phyloP scores from a whole-genome alignment of 2,329 filamentous ascomycete genomes.

The Nemania abortiva region DNA sequence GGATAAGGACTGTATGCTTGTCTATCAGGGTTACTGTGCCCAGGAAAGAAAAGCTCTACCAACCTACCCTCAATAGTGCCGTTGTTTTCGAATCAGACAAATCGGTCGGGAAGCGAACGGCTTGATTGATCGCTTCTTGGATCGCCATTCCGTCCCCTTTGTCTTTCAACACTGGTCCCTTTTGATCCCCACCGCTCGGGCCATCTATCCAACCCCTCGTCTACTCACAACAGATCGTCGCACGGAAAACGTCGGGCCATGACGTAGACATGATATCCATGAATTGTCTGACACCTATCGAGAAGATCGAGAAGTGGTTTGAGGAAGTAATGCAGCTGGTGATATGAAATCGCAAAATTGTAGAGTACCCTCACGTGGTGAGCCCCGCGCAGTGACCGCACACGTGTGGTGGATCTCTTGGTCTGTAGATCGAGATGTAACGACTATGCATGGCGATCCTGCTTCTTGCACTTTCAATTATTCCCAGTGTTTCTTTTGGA shows the following conservation, averaged over 20 bases:
- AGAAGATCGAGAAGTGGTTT: constrained; percentile 30
- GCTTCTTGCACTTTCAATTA: background rate
- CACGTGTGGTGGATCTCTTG: constrained; percentile 71
- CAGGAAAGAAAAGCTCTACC: background rate
- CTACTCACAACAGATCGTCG: constrained; percentile 61
- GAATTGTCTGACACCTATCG: constrained; percentile 47
- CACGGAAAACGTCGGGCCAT: constrained; percentile 62
- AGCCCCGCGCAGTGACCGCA: constrained; percentile 65
- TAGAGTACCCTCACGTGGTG: constrained; percentile 67
- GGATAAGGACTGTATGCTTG: background rate
- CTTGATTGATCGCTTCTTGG: constrained; percentile 16
- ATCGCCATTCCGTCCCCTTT: constrained; percentile 58
- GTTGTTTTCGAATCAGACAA: background rate
- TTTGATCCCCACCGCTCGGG: constrained; percentile 65
- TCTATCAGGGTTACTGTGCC: background rate
- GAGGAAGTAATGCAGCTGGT: constrained; percentile 58
- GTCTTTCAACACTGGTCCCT: constrained; percentile 62
- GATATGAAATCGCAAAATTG: constrained; percentile 67
- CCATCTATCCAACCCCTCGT: constrained; percentile 64
- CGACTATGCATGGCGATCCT: constrained; percentile 62
- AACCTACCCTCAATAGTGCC: background rate
- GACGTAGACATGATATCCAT: constrained; percentile 63
- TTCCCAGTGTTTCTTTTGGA: background rate
- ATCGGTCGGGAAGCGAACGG: background rate
- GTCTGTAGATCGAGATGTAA: constrained; percentile 69